Evolutionary conservation across 495 filamentous ascomycete genomes (phyloP).

Genomic region (Penicillium cinerascens): DNA sequence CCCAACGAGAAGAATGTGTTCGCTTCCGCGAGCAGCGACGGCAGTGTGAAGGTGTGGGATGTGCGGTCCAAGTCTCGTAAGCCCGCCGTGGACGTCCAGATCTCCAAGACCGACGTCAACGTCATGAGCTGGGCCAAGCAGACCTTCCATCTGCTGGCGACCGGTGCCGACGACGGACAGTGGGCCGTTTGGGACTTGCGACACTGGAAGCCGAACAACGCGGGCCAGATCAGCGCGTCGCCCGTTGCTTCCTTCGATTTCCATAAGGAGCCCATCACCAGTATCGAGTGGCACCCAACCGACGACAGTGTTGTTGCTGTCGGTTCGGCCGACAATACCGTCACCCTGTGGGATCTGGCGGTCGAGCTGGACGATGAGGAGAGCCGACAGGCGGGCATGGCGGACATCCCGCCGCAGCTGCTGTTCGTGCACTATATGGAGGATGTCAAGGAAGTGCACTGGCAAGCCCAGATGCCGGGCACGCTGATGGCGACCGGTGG

Average conservation of each 20-base stretch:
- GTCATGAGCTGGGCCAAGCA: slow-evolving; percentile 91
- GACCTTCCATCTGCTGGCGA: slow-evolving; percentile 83
- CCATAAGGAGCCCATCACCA: slow-evolving; percentile 93
- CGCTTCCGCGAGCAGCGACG: slow-evolving; percentile 87
- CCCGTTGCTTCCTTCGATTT: slow-evolving; percentile 88
- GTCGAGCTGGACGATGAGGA: slow-evolving; percentile 97
- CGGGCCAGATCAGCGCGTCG: slow-evolving; percentile 47
- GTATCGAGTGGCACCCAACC: slow-evolving; percentile 94
- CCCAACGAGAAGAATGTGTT: slow-evolving; percentile 90
- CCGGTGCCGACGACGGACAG: slow-evolving; percentile 88
- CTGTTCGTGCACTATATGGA: slow-evolving; percentile 97
- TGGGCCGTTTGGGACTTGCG: slow-evolving; percentile 97
- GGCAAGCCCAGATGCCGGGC: slow-evolving; percentile 97
- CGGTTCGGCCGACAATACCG: slow-evolving; percentile 86
- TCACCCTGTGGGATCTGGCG: slow-evolving; percentile 94
- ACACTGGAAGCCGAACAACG: slow-evolving; percentile 75
- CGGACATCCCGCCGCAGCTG: slow-evolving; percentile 89
- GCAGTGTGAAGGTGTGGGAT: slow-evolving; percentile 94
- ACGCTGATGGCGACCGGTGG: slow-evolving; percentile 84
- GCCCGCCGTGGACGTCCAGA: slow-evolving; percentile 78
- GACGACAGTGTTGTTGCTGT: slow-evolving; percentile 94
- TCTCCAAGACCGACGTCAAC: slow-evolving; percentile 85
- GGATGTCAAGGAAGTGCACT: slow-evolving; percentile 89
- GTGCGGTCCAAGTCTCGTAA: slow-evolving; percentile 82
- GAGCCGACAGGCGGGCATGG: slow-evolving; percentile 79